Base-by-base conservation (phyloP, 768 basidiomycete species). In the Tephrocybe sp. region DNA sequence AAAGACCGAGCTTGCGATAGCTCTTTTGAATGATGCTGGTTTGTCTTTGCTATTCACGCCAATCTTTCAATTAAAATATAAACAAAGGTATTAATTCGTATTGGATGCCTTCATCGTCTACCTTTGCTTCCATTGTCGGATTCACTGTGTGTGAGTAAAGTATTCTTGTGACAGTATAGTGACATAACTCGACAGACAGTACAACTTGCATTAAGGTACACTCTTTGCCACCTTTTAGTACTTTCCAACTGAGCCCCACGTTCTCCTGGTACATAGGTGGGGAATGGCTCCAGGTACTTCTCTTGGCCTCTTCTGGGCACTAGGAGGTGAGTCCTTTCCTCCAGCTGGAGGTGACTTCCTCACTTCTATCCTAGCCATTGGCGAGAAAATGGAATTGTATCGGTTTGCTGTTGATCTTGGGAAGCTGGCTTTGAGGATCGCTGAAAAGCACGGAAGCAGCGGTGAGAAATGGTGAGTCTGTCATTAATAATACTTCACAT, bases 261-360 rank as follows among this genome's bases (percentile, higher is more conserved):
- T 42, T 6, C 43, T 40, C 15, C 24, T 51, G 3, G 53, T 11
- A 17, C 12, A 32, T 47, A 87, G 84, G 23, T 79, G 76, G 48
- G 88, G 86, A 4, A 84, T 90, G 73, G 77, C 83, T 6, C 78
- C 85, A 14, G 85, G 85, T 4, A 83, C 84, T 7, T 80, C 84
- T 0, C 65, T 85, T 15, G 88, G 88, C 5, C 85, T 90, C 65
- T 85, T 88, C 61, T 88, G 84, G 84, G 78, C 81, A 12, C 68
- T 86, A 5, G 81, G 79, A 63, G 83, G 85, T 84, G 58, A 37
- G 18, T 47, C 34, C 14, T 18, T 42, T 44, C 11, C 28, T 20
- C n/a, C 20, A 37, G 10, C 11, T 10, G 14, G 14, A n/a, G 17
- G 33, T 39, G 11, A 15, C 21, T 15, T 38, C 4, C 28, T 43